These are phyloP conservation scores for Paspalum notatum DNA, from an alignment of 176 grass and related monocot species.

Conservation along the genomic window DNA sequence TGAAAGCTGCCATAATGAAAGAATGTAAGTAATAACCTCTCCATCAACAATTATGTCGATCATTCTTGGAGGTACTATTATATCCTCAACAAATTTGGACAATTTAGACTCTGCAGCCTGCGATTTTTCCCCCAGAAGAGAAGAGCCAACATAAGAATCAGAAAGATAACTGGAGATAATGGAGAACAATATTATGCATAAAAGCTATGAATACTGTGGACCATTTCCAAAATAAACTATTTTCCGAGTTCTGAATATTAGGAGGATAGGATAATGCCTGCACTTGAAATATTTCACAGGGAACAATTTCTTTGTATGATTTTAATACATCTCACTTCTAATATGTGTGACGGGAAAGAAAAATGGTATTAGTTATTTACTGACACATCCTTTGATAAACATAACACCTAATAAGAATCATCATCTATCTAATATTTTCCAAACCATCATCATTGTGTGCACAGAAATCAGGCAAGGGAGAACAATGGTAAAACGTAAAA, in stretches of 20 bases:
- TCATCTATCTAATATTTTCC: neutral
- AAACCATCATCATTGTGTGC: neutral
- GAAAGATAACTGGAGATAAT: constrained; percentile 12
- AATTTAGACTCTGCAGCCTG: constrained; percentile 88
- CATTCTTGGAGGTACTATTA: constrained; percentile 94
- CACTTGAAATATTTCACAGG: constrained; percentile 1
- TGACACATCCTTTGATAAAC: neutral
- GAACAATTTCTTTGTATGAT: neutral
- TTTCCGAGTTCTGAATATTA: neutral
- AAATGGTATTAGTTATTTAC: neutral
- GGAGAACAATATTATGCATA: constrained; percentile 13
- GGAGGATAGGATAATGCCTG: neutral
- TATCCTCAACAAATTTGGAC: constrained; percentile 98
- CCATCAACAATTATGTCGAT: constrained; percentile 96
- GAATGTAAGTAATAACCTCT: constrained; percentile 63
- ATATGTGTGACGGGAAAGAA: neutral
- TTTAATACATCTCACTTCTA: neutral
- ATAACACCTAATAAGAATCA: neutral
- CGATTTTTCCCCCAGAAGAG: constrained; percentile 35
- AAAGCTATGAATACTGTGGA: constrained; percentile 21
- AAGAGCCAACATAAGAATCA: constrained; percentile 29
- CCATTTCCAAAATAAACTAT: constrained; percentile 5
- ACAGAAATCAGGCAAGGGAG: neutral
- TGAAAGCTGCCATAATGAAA: neutral
- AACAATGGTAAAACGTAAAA: constrained; percentile 6